Base-by-base conservation (phyloP, 2,329 filamentous ascomycete genomes). In the Aspergillus fumigatus region DNA sequence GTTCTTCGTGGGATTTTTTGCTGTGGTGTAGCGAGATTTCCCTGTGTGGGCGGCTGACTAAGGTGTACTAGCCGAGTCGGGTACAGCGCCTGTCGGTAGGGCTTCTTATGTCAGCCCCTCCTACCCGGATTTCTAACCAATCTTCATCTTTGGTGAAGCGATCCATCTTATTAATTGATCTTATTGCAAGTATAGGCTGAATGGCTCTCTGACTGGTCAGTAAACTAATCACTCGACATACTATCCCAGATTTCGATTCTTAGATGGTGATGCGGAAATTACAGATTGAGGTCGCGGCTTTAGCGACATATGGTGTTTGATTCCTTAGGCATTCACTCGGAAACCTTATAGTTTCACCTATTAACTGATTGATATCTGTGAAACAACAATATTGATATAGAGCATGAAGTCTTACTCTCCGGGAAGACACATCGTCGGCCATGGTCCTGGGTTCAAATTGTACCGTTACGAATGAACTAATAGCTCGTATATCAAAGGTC, bases 1-100 rank as follows among this genome's bases (percentile, higher is more conserved):
- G 59, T 63, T 67, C 66, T 65, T 62, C 65, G 70, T 74, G 67
- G 72, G 63, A 65, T 73, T 73, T 74, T 73, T 70, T 62, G 65
- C 63, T 69, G 67, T 70, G 68, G 67, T 69, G 71, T 73, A 75
- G 73, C 72, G 71, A 75, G 67, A 66, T 64, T 66, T 66, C 61
- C 64, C 61, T 72, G 65, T 75, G 73, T 67, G 67, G 67, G 70
- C 59, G 66, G 62, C 56, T 74, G 67, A 74, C 68, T 75, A 68
- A 73, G 53, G 52, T 51, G 55, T 58, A 17, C 71, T 72, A 73
- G 56, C 61, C 70, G 17, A 23, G 51, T 65, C 27, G n/a, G 62
- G 56, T 41, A 23, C n/a, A 51, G 54, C 56, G 50, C 59, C 50
- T 58, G 59, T 55, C 64, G 56, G 59, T 70, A 70, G 67, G 59